These are phyloP conservation scores for Phytophthora pistaciae DNA, from an alignment of 352 stramenopile species.

Conservation along the genomic window DNA sequence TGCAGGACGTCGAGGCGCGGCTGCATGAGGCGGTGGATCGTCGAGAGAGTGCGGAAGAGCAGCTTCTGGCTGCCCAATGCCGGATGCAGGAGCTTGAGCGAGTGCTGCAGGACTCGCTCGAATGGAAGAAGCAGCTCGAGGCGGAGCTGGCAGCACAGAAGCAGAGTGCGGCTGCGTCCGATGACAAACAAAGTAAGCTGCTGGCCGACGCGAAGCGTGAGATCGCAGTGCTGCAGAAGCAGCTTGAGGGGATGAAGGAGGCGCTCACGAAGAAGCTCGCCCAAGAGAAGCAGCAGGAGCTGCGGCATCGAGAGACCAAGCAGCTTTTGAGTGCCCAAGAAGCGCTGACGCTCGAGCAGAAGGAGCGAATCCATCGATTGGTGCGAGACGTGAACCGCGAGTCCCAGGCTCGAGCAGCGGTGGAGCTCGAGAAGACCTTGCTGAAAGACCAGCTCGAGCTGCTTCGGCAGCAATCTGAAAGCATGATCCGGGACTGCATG, in stretches of 20 bases:
- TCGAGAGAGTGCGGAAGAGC: slow-evolving; percentile 52
- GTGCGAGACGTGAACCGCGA: slow-evolving; percentile 63
- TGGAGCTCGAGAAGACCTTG: slow-evolving; percentile 58
- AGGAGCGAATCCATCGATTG: slow-evolving; percentile 63
- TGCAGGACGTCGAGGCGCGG: slow-evolving; percentile 67
- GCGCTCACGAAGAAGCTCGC: slow-evolving; percentile 37
- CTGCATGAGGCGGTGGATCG: slow-evolving; percentile 51
- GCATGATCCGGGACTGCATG: slow-evolving; percentile 42
- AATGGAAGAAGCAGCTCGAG: slow-evolving; percentile 64
- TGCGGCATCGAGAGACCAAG: slow-evolving; percentile 48
- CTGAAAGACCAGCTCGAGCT: slow-evolving; percentile 54
- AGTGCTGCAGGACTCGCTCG: slow-evolving; percentile 60
- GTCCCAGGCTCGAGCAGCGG: slow-evolving; percentile 51
- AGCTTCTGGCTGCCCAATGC: slow-evolving; percentile 50
- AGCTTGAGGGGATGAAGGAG: slow-evolving; percentile 62
- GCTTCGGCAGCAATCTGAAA: slow-evolving; percentile 48
- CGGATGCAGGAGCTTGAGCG: slow-evolving; percentile 75
- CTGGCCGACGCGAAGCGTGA: slow-evolving; percentile 37
- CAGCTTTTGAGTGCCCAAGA: slow-evolving; percentile 45
- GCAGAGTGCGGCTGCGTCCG: background rate
- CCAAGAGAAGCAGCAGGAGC: slow-evolving; percentile 53
- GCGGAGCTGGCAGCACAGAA: slow-evolving; percentile 35
- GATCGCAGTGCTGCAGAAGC: slow-evolving; percentile 38
- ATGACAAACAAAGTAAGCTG: slow-evolving; percentile 20
- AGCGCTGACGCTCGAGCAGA: slow-evolving; percentile 49